Conservation (phyloP, 768 basidiomycete genomes). For the Flagelloscypha sp. region DNA sequence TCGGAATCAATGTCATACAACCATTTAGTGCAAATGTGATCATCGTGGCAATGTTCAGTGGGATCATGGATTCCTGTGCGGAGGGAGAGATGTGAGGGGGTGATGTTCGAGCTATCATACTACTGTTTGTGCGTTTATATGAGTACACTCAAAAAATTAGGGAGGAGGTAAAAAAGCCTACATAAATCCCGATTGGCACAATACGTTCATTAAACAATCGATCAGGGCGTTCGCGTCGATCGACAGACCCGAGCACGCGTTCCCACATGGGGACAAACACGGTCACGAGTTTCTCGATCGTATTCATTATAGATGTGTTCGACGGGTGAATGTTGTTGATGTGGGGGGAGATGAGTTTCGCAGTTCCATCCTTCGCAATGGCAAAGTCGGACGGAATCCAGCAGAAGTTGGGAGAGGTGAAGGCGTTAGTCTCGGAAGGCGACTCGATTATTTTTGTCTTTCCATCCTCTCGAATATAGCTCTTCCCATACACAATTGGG, state of each 20-base stretch:
- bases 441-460: neutral
- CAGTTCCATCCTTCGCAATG: conserved; percentile 14
- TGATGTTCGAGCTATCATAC: conserved; percentile 23
- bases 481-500: conserved; percentile 16
- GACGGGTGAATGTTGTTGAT: conserved; percentile 21
- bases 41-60: conserved; percentile 7
- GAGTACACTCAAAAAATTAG: too few relatives aligned
- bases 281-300: conserved; percentile 12
- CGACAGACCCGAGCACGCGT: conserved; percentile 13
- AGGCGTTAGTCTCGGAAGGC: conserved; percentile 1
- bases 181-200: conserved; percentile 2
- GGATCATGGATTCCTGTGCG: conserved; percentile 15
- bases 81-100: conserved; percentile 22
- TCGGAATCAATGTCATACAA: conserved; percentile 8
- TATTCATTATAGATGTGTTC: conserved; percentile 2
- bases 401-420: conserved; percentile 12
- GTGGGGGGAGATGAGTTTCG: conserved; percentile 11
- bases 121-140: too few relatives aligned
- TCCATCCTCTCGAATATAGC: conserved; percentile 1
- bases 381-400: conserved; percentile 23
- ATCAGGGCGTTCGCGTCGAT: conserved; percentile 1
- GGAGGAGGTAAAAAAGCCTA: too few relatives aligned
- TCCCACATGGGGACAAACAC: conserved; percentile 19
- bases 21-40: conserved; percentile 5
- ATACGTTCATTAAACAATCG: conserved; percentile 4